phyloP scores from a whole-genome alignment of 2,329 filamentous ascomycete species.

The Colletotrichum destructivum region DNA sequence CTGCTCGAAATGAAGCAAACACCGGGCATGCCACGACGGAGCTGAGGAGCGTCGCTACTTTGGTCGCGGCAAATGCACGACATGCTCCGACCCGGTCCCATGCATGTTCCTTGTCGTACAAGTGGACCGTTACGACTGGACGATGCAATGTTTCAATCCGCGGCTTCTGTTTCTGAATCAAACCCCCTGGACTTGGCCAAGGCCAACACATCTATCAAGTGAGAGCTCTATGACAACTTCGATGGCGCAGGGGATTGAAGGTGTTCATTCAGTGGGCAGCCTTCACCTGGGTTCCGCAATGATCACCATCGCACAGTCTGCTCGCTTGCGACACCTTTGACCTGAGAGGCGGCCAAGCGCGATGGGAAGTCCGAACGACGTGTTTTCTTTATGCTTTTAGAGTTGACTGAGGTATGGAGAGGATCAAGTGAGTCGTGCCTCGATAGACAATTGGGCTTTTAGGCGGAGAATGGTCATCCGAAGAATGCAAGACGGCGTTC shows the following conservation, averaged over 20 bases:
- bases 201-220: slow-evolving; percentile 16
- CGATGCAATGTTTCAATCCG: slow-evolving; percentile 33
- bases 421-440: slow-evolving; percentile 26
- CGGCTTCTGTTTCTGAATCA: slow-evolving; percentile 10
- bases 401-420: slow-evolving; percentile 26
- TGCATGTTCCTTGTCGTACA: slow-evolving; percentile 25
- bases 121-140: slow-evolving; percentile 19
- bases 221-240: slow-evolving; percentile 4
- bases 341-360: slow-evolving; percentile 1
- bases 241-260: neutral
- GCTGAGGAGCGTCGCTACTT: neutral
- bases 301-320: slow-evolving; percentile 10
- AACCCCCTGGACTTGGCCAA: slow-evolving; percentile 19
- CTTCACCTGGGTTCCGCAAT: slow-evolving; percentile 17
- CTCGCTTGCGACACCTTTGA: neutral
- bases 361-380: neutral
- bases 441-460: slow-evolving; percentile 26
- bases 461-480: slow-evolving; percentile 31
- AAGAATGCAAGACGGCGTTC: slow-evolving; percentile 24
- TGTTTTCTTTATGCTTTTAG: slow-evolving; percentile 14
- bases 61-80: slow-evolving; percentile 7
- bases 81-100: slow-evolving; percentile 26
- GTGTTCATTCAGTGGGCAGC: neutral
- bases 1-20: slow-evolving; percentile 25
- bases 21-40: slow-evolving; percentile 2